phyloP scores from a whole-genome alignment of 1,284 basidiomycete species.

The Mycena sp. region DNA sequence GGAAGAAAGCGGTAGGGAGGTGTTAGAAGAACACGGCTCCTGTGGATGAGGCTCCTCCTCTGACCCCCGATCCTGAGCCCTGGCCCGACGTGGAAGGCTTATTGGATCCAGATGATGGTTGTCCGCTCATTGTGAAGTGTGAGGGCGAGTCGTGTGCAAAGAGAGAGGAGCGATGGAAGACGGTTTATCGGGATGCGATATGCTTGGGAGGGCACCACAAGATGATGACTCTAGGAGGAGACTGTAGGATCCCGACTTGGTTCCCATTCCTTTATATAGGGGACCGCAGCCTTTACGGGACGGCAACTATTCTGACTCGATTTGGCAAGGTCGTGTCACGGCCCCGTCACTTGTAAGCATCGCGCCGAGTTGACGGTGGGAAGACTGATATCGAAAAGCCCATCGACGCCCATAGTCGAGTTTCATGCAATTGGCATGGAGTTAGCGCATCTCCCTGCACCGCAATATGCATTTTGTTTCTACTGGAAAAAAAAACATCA shows the following conservation, averaged over 20 bases:
- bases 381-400: slow-evolving; percentile 27
- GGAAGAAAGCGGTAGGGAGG: background rate
- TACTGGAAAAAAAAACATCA: slow-evolving; percentile 15
- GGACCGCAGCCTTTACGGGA: slow-evolving; percentile 22
- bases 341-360: slow-evolving; percentile 27
- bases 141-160: slow-evolving; percentile 15
- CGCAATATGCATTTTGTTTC: background rate
- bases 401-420: background rate
- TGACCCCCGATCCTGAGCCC: slow-evolving; percentile 52
- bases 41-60: slow-evolving; percentile 51
- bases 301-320: slow-evolving; percentile 26
- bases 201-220: slow-evolving; percentile 11
- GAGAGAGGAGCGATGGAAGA: slow-evolving; percentile 21
- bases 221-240: slow-evolving; percentile 11
- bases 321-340: slow-evolving; percentile 25
- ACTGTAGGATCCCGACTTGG: slow-evolving; percentile 7
- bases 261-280: slow-evolving; percentile 15
- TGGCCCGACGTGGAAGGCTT: slow-evolving; percentile 47
- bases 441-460: slow-evolving; percentile 19
- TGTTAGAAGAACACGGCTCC: slow-evolving; percentile 61
- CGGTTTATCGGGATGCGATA: slow-evolving; percentile 24
- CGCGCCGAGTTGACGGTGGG: slow-evolving; percentile 29
- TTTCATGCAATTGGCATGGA: slow-evolving; percentile 27
- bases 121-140: slow-evolving; percentile 49
- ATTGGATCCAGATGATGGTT: slow-evolving; percentile 49